Base-by-base conservation (phyloP, 805 yeast genomes). In the Metschnikowia koreensis region DNA sequence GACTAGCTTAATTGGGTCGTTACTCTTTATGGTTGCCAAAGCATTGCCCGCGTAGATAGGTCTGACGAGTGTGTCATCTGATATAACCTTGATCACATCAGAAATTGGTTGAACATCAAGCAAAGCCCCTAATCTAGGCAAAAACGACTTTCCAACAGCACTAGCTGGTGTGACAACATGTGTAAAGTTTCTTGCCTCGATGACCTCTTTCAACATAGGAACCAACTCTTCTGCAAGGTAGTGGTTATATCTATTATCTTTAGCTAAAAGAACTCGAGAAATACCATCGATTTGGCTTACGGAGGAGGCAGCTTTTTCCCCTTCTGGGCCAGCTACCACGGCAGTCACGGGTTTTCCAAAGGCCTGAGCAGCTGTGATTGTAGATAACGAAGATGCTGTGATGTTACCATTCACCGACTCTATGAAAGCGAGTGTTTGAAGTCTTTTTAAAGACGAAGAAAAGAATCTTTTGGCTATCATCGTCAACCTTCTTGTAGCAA, bases 31-130 rank as follows among this genome's bases (percentile, higher is more conserved):
- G 2, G 97, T 91, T 39, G 89, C 81, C 52, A 89, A 74, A 6
- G 96, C 96, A 70, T 94, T 94, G 45, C 99, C 99, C 17, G 99
- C 98, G 66, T 89, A 94, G 38, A 93, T 90, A 43, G 98, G 97
- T 68, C 98, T 86, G 38, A 86, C 84, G 69, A 93, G 94, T 7
- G 94, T 87, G 55, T 79, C 81, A 15, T 81, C 76, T 47, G 82
- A 74, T 57, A 80, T 81, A 38, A 93, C 85, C 62, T 81, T 80
- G 59, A 80, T 81, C 52, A 94, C 79, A 65, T 93, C 98, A 28
- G 93, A 83, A 46, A 94, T 72, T 29, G 97, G 97, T 73, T 93
- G 97, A 22, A 81, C 79, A 64, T 93, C 96, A 46, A 93, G 72
- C 51, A 87, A 63, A 0, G 97, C 97, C 34, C 89, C 96, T 22